A percentile compares a stretch with the other conserved stretches of the same genome.
Evolutionary conservation across 768 basidiomycete species (phyloP).

Genomic region (Lactifluus piperatus): DNA sequence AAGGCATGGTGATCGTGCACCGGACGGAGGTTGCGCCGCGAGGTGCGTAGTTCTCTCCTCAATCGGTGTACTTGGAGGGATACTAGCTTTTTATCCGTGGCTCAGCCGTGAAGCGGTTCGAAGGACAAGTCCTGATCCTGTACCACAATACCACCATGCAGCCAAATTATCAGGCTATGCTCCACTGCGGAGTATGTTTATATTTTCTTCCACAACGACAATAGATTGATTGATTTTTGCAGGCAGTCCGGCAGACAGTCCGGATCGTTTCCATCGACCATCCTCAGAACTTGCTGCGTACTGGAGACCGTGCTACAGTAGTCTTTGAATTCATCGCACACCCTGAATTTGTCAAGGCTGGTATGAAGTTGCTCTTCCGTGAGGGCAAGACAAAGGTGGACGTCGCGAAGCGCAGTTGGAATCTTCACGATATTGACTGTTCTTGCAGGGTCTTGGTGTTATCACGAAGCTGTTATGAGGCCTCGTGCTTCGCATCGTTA

Average conservation of each 20-base stretch:
- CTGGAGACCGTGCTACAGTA: conserved; percentile 92
- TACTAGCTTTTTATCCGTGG: neutral
- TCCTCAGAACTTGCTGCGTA: conserved; percentile 80
- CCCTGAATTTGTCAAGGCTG: conserved; percentile 87
- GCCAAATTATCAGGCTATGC: conserved; percentile 91
- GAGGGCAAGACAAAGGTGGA: conserved; percentile 92
- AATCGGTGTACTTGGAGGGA: neutral
- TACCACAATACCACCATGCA: conserved; percentile 94
- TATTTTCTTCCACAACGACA: neutral
- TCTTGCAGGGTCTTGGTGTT: conserved; percentile 60
- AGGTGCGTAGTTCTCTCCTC: conserved; percentile 36
- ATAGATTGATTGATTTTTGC: conserved; percentile 11
- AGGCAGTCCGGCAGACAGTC: conserved; percentile 90
- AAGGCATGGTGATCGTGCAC: conserved; percentile 89
- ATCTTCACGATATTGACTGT: neutral
- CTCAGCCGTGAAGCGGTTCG: conserved; percentile 73
- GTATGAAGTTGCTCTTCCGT: conserved; percentile 87
- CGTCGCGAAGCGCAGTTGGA: neutral
- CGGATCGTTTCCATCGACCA: conserved; percentile 87
- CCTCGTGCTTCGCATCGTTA: neutral
- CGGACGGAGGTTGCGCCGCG: conserved; percentile 71
- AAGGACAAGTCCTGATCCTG: conserved; percentile 88
- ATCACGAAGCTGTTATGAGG: conserved; percentile 55
- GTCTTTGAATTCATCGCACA: conserved; percentile 90
- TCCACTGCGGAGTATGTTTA: conserved; percentile 74